Percentiles rank a stretch among this genome's conserved stretches.
Evolutionary conservation across 1,284 basidiomycete species (phyloP).

Genomic region (Cystobasidium sp.): DNA sequence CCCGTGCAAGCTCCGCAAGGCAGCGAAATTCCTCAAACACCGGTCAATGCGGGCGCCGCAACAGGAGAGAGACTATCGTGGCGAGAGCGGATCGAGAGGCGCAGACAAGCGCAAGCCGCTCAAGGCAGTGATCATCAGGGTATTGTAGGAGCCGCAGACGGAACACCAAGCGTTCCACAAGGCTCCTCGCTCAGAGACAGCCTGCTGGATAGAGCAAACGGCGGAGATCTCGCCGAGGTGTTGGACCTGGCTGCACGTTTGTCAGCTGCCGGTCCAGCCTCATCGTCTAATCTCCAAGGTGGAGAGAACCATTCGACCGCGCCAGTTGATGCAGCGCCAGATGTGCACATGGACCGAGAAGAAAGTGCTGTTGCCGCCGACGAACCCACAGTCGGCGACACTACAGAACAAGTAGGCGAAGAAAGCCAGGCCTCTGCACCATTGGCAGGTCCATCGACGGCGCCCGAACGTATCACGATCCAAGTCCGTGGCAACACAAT

Average conservation of each 20-base stretch:
- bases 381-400: neutral
- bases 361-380: neutral
- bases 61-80: conserved; percentile 23
- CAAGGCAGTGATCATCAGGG: neutral
- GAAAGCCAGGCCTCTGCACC: neutral
- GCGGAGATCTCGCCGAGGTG: conserved; percentile 31
- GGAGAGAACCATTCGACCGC: neutral
- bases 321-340: conserved; percentile 3
- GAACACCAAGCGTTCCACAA: too few relatives aligned
- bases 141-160: too few relatives aligned
- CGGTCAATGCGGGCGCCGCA: neutral
- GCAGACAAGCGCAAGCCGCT: conserved; percentile 24
- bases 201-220: neutral
- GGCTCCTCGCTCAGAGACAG: too few relatives aligned
- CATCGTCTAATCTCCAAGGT: neutral
- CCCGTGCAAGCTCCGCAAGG: conserved; percentile 27
- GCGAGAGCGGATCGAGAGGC: conserved; percentile 25
- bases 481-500: conserved; percentile 89
- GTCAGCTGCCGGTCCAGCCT: conserved; percentile 3
- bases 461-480: conserved; percentile 69
- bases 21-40: neutral
- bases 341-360: conserved; percentile 7
- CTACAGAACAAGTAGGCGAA: neutral
- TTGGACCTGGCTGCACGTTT: conserved; percentile 27
- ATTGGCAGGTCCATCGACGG: neutral